Conservation (phyloP, 164 flowering plant species). For the Tetrastigma voinierianum region DNA sequence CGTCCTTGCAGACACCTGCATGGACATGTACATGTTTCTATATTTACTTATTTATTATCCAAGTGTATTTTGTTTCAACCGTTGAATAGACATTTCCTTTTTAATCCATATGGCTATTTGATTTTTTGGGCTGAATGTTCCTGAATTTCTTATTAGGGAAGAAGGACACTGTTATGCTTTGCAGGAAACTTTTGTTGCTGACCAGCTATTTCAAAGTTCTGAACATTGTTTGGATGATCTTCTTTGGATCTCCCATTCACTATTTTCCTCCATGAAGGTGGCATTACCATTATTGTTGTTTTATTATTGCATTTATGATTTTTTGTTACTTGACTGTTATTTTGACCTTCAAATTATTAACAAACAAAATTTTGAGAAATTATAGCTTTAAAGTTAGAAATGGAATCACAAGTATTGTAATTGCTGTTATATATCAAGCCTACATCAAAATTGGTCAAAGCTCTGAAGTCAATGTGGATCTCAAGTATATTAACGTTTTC, state of each 20-base stretch:
- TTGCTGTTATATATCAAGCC: no score
- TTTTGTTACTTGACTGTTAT: neutral
- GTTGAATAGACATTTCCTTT: neutral
- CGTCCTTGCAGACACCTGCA: no score
- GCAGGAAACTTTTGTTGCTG: constrained; percentile 77
- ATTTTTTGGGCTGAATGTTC: neutral
- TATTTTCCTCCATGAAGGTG: constrained; percentile 71
- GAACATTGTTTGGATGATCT: constrained; percentile 73
- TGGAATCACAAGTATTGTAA: no score
- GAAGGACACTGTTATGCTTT: constrained; percentile 43
- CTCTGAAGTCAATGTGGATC: no score
- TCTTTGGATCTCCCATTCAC: constrained; percentile 53
- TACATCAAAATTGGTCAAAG: no score
- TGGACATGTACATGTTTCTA: no score
- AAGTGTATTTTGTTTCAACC: neutral
- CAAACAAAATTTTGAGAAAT: no score
- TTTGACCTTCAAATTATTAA: no score
- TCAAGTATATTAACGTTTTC: no score
- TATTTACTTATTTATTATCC: no score
- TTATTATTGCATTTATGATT: neutral
- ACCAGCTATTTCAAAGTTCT: constrained; percentile 77
- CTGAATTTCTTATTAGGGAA: constrained; percentile 37
- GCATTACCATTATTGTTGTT: neutral
- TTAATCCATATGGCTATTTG: neutral
- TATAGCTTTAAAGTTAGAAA: no score